Evolutionary conservation across 768 basidiomycete species (phyloP).

Genomic region (Mycena sanguinolenta): DNA sequence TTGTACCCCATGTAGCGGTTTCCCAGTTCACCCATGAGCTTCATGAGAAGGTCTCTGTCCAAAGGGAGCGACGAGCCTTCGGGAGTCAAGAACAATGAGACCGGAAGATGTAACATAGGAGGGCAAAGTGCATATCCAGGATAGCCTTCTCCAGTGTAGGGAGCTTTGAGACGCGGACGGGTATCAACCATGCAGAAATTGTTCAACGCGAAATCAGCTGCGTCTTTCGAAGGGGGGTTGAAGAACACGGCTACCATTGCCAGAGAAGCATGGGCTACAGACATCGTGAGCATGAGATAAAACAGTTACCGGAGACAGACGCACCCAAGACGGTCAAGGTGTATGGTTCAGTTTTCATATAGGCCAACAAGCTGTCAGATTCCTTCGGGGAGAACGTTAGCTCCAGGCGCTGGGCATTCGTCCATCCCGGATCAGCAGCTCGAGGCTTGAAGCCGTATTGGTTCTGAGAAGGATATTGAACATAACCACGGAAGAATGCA

Average conservation of each 20-base stretch:
- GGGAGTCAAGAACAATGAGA: slow-evolving; percentile 36
- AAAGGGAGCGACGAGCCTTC: slow-evolving; percentile 8
- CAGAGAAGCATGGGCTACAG: slow-evolving; percentile 41
- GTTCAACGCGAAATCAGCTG: slow-evolving; percentile 25
- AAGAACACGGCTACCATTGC: slow-evolving; percentile 22
- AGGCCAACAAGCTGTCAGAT: slow-evolving; percentile 21
- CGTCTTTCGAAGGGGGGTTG: slow-evolving; percentile 36
- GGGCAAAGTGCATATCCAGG: slow-evolving; percentile 42
- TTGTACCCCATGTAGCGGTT: neutral
- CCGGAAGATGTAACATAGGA: neutral
- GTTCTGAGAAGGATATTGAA: neutral
- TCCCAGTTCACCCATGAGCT: neutral
- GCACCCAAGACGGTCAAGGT: slow-evolving; percentile 37
- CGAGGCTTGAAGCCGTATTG: neutral
- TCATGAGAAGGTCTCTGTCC: neutral
- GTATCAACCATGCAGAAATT: slow-evolving; percentile 38
- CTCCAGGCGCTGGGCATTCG: slow-evolving; percentile 7
- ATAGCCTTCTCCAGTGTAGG: slow-evolving; percentile 35
- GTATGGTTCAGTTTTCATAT: slow-evolving; percentile 29
- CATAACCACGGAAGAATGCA: neutral
- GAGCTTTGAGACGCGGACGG: slow-evolving; percentile 36
- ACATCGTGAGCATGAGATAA: neutral
- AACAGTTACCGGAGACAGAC: neutral
- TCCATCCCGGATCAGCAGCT: neutral
- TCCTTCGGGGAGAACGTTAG: slow-evolving; percentile 33